A percentile compares a stretch with the other conserved stretches of the same genome.
Evolutionary conservation across 176 grass and related monocot species (phyloP).

Genomic region (Metroxylon sagu): DNA sequence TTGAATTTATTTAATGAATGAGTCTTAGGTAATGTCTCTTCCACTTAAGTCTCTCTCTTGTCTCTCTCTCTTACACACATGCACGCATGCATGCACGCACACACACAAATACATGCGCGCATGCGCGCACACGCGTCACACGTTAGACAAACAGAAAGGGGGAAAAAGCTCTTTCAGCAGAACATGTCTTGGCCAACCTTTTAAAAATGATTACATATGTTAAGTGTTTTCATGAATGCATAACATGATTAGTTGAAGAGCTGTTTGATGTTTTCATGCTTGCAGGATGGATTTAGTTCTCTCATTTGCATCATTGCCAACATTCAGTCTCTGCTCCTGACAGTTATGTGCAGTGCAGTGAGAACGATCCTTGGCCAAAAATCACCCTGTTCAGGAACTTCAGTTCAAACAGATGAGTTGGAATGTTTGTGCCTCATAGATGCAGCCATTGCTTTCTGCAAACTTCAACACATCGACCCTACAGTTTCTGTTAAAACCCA

Average conservation of each 20-base stretch:
- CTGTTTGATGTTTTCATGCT: constrained; percentile 16
- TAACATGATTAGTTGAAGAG: not conserved
- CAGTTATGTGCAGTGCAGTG: constrained; percentile 63
- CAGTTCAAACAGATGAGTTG: constrained; percentile 50
- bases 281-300: constrained; percentile 52
- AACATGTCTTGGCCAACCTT: too few relatives aligned
- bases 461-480: constrained; percentile 87
- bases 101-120: too few relatives aligned
- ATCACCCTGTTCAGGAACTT: constrained; percentile 32
- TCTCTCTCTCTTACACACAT: too few relatives aligned
- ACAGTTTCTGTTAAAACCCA: constrained; percentile 76
- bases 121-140: too few relatives aligned
- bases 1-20: too few relatives aligned
- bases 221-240: too few relatives aligned
- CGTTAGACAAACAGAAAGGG: too few relatives aligned
- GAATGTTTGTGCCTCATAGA: constrained; percentile 78
- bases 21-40: too few relatives aligned
- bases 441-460: constrained; percentile 89
- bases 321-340: constrained; percentile 79
- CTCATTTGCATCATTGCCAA: constrained; percentile 45
- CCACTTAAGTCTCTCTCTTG: too few relatives aligned
- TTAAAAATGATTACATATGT: too few relatives aligned
- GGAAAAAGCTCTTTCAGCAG: too few relatives aligned
- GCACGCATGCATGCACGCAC: too few relatives aligned
- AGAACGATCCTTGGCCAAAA: constrained; percentile 73